These are phyloP conservation scores for Boeremia exigua DNA, from an alignment of 2,329 filamentous ascomycete genomes.

Conservation along the genomic window DNA sequence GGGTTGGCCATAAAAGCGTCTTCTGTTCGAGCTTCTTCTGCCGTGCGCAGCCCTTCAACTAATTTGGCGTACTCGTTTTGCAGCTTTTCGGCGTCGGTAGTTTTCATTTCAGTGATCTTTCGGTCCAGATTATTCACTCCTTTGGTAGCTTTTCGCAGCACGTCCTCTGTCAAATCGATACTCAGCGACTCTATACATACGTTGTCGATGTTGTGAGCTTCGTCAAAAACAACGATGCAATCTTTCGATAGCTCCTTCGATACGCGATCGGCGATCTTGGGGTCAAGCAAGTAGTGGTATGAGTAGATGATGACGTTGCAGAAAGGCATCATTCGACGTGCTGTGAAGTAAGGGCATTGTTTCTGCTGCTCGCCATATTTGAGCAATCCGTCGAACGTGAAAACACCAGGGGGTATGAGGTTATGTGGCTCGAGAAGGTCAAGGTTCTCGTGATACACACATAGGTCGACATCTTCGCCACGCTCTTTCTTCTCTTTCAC, in stretches of 20 bases:
- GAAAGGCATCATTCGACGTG: constrained; percentile 97
- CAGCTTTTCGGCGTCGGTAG: constrained; percentile 91
- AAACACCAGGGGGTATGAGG: constrained; percentile 91
- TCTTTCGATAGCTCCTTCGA: constrained; percentile 97
- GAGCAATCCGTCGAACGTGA: constrained; percentile 88
- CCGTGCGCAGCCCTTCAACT: constrained; percentile 86
- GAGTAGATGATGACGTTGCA: constrained; percentile 99
- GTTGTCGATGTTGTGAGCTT: constrained; percentile 99
- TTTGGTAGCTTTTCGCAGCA: constrained; percentile 84
- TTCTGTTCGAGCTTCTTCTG: constrained; percentile 88
- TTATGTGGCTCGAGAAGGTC: constrained; percentile 95
- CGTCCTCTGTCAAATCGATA: constrained; percentile 96
- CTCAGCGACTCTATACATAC: constrained; percentile 98
- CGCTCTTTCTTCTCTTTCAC: constrained; percentile 97
- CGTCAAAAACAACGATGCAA: constrained; percentile 97
- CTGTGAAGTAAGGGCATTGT: constrained; percentile 97
- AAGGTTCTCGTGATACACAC: constrained; percentile 97
- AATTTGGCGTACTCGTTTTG: constrained; percentile 96
- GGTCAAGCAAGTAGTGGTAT: constrained; percentile 96
- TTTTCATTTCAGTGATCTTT: constrained; percentile 92
- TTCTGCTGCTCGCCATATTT: constrained; percentile 94
- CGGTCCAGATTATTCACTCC: constrained; percentile 90
- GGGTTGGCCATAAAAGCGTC: constrained; percentile 98
- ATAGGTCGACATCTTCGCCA: constrained; percentile 92
- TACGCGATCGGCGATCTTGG: constrained; percentile 94